Conservation (phyloP, 805 yeast species). For the Ascoidea rubescens region DNA sequence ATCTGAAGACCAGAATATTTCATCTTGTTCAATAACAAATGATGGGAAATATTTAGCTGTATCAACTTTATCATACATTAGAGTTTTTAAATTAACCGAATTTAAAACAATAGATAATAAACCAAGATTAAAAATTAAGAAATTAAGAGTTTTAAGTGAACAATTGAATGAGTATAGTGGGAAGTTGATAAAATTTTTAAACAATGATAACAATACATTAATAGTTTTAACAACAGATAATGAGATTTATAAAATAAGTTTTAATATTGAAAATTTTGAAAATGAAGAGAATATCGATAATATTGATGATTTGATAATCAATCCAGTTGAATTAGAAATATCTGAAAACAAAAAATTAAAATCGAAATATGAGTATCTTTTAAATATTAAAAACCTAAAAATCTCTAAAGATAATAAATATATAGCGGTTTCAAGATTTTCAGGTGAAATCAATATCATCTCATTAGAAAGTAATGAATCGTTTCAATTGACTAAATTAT, state of each 20-base stretch:
- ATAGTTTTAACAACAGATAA: conserved; percentile 43
- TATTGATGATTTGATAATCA: conserved; percentile 3
- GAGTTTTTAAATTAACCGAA: conserved; percentile 49
- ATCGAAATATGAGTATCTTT: conserved; percentile 28
- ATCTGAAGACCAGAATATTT: conserved; percentile 69
- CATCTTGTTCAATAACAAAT: conserved; percentile 49
- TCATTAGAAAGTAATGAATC: conserved; percentile 17
- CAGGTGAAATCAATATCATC: conserved; percentile 48
- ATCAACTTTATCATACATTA: conserved; percentile 53
- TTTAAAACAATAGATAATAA: conserved; percentile 17
- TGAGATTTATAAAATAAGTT: conserved; percentile 32
- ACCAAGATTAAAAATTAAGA: conserved; percentile 31
- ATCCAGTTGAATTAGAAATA: background rate
- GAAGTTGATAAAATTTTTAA: conserved; percentile 33
- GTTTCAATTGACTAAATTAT: conserved; percentile 40
- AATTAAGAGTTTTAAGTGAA: conserved; percentile 28
- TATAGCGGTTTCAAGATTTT: conserved; percentile 45
- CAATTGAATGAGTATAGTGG: conserved; percentile 36
- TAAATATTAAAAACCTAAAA: conserved; percentile 38
- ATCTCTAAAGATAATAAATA: conserved; percentile 29
- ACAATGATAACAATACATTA: conserved; percentile 23
- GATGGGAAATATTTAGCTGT: conserved; percentile 59
- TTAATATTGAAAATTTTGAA: conserved; percentile 22
- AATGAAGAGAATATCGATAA: conserved; percentile 25
- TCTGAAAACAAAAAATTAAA: background rate